Percentiles rank a stretch among this genome's conserved stretches.
Evolutionary conservation across 2,329 filamentous ascomycete genomes (phyloP).

Genomic region (Thelonectria rubi): DNA sequence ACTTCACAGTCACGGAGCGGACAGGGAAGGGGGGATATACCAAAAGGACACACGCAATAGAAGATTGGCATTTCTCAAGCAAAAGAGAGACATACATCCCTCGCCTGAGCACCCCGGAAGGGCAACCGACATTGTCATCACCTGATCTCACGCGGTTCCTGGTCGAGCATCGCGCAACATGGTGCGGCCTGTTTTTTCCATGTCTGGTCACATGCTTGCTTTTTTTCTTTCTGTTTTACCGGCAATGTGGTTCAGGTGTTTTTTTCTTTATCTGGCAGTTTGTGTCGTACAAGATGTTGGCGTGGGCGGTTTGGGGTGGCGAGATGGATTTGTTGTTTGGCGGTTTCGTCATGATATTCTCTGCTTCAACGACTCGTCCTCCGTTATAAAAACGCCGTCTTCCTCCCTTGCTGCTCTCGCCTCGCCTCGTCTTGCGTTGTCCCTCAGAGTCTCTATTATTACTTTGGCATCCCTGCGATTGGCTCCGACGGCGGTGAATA

Average conservation of each 20-base stretch:
- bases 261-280: not conserved
- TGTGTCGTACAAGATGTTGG: not conserved
- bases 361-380: not conserved
- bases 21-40: not conserved
- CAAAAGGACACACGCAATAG: not conserved
- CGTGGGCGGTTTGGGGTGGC: too few species aligned
- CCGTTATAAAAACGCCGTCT: not conserved
- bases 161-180: conserved; percentile 22
- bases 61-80: not conserved
- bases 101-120: too few species aligned
- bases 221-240: not conserved
- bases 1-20: conserved; percentile 7
- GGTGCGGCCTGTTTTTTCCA: conserved; percentile 8
- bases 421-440: not conserved
- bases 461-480: conserved; percentile 6
- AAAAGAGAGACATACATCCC: too few species aligned
- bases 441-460: not conserved
- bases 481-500: conserved; percentile 2
- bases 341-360: not conserved
- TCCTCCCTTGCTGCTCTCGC: not conserved
- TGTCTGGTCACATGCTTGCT: conserved; percentile 16
- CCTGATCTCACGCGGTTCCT: conserved; percentile 29
- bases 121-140: conserved; percentile 10
- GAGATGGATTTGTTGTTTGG: not conserved
- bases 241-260: not conserved